These are phyloP conservation scores for Blastocrithidia nonstop DNA, from an alignment of 208 protist species.

Conservation along the genomic window DNA sequence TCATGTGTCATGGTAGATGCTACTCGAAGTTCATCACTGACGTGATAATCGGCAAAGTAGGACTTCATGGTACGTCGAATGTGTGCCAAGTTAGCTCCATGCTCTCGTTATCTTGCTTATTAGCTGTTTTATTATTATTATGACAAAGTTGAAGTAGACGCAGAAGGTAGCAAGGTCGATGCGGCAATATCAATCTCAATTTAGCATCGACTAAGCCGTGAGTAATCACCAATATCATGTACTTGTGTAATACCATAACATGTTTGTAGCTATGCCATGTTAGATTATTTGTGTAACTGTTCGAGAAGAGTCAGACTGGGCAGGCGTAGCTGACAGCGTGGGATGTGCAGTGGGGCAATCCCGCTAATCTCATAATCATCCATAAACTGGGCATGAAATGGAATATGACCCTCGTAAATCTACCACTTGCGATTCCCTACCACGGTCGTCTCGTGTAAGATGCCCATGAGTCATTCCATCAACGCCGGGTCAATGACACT, in stretches of 20 bases:
- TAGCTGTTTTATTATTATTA: no score
- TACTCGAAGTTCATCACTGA: constrained; percentile 26
- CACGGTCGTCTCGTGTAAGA: constrained; percentile 30
- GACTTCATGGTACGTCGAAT: constrained; percentile 17
- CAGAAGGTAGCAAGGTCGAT: constrained; percentile 6
- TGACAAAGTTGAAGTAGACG: no score
- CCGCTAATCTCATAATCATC: constrained; percentile 44
- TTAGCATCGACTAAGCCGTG: constrained; percentile 8
- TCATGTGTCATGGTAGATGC: constrained; percentile 22
- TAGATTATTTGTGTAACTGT: neutral
- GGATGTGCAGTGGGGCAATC: constrained; percentile 20
- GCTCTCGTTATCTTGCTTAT: neutral
- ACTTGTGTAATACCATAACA: neutral
- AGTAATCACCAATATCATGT: neutral
- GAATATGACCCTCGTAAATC: constrained; percentile 39
- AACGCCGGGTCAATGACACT: constrained; percentile 34
- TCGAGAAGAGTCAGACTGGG: constrained; percentile 9
- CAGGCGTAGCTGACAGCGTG: constrained; percentile 9
- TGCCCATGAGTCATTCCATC: constrained; percentile 10
- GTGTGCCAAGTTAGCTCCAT: constrained; percentile 30
- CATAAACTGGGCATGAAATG: constrained; percentile 67
- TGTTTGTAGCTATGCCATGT: neutral
- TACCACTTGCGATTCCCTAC: constrained; percentile 45
- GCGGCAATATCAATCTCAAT: constrained; percentile 36
- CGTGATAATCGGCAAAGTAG: constrained; percentile 45